phyloP scores from a whole-genome alignment of 441 rosid genomes.

The Croton setiger region DNA sequence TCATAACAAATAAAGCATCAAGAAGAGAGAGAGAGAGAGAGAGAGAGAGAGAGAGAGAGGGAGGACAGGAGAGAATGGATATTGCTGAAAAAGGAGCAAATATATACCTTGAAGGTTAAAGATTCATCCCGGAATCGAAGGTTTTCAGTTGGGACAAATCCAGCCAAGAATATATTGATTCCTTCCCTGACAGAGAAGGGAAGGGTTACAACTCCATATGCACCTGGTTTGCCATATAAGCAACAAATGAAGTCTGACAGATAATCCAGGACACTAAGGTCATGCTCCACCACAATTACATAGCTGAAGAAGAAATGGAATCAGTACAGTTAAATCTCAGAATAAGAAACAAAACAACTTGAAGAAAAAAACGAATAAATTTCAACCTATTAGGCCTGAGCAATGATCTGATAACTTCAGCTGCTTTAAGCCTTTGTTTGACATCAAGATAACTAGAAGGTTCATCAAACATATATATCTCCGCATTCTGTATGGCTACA shows the following conservation, averaged over 20 bases:
- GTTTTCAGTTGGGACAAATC: conserved; percentile 95
- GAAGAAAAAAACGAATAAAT: conserved; percentile 11
- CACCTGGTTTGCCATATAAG: conserved; percentile 95
- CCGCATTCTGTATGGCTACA: conserved; percentile 91
- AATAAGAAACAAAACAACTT: conserved; percentile 3
- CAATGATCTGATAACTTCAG: conserved; percentile 86
- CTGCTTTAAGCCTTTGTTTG: conserved; percentile 95
- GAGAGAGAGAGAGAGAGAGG: background rate
- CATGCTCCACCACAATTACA: conserved; percentile 98
- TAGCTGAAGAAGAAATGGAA: conserved; percentile 50
- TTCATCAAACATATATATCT: conserved; percentile 98
- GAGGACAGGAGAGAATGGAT: background rate
- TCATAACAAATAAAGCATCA: conserved; percentile 17
- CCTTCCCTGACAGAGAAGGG: conserved; percentile 98
- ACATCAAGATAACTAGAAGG: conserved; percentile 99
- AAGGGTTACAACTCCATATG: conserved; percentile 96
- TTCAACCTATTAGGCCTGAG: conserved; percentile 81
- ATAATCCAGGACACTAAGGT: conserved; percentile 94
- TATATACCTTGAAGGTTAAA: conserved; percentile 84
- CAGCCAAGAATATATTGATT: conserved; percentile 92
- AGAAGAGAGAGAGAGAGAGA: background rate
- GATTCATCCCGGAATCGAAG: conserved; percentile 91
- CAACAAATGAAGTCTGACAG: conserved; percentile 96
- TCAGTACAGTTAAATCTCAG: conserved; percentile 6
- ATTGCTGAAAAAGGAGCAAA: background rate